Percentiles rank a stretch among this genome's conserved stretches.
Evolutionary conservation across 2,329 filamentous ascomycete genomes (phyloP).

Genomic region (Tympanopsis confertula): DNA sequence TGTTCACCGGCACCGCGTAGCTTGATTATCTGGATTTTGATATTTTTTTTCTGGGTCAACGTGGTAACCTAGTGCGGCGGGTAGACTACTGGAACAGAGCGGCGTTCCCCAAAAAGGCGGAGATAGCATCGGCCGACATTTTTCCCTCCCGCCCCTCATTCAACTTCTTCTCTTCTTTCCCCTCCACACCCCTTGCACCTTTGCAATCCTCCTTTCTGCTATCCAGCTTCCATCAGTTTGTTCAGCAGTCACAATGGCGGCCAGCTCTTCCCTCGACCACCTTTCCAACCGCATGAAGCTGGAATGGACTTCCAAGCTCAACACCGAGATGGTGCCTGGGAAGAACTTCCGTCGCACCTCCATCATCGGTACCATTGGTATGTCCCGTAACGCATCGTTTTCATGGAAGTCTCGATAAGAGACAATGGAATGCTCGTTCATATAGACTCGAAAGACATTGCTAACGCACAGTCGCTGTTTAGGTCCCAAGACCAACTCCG

Average conservation of each 20-base stretch:
- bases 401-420: no score
- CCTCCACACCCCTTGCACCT: neutral
- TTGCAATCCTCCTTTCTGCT: neutral
- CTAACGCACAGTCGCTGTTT: neutral
- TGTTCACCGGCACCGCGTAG: no score
- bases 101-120: neutral
- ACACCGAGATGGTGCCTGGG: constrained; percentile 77
- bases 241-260: constrained; percentile 25
- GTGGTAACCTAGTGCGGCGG: no score
- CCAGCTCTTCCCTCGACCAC: constrained; percentile 67
- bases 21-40: no score
- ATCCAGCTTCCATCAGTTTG: neutral
- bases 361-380: constrained; percentile 85
- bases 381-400: no score
- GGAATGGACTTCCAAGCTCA: constrained; percentile 58
- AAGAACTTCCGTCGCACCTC: constrained; percentile 92
- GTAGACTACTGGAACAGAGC: no score
- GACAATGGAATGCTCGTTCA: no score
- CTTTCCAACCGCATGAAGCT: constrained; percentile 65
- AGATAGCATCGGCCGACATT: neutral
- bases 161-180: neutral
- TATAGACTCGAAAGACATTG: no score
- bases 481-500: constrained; percentile 96
- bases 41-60: no score
- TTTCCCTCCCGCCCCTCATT: neutral